These are phyloP conservation scores for Taphrina pruni DNA, from an alignment of 1,139 yeast genomes.

Conservation along the genomic window DNA sequence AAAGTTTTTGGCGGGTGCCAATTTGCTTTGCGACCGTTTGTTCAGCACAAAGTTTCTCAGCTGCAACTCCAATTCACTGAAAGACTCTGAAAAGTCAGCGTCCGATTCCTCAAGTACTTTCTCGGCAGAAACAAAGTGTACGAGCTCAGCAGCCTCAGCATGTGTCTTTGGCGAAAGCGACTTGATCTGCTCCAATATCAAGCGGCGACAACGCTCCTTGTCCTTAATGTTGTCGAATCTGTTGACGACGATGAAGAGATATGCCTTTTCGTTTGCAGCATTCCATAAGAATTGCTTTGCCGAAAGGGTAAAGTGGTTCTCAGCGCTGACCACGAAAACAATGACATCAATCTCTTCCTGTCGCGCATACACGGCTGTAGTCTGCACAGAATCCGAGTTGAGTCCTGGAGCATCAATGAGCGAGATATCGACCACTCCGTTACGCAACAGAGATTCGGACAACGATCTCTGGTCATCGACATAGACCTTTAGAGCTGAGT, in stretches of 20 bases:
- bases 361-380: constrained; percentile 92
- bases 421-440: constrained; percentile 91
- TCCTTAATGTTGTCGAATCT: constrained; percentile 84
- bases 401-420: constrained; percentile 97
- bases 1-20: constrained; percentile 90
- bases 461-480: constrained; percentile 74
- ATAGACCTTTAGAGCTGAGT: constrained; percentile 76
- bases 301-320: constrained; percentile 90
- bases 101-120: constrained; percentile 49
- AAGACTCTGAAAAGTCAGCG: constrained; percentile 52
- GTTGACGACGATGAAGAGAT: constrained; percentile 92
- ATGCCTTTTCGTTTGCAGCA: constrained; percentile 89
- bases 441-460: constrained; percentile 74
- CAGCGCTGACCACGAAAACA: constrained; percentile 94
- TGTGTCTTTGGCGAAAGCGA: constrained; percentile 87
- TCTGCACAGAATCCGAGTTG: constrained; percentile 89
- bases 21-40: constrained; percentile 84
- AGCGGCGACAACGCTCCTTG: constrained; percentile 74
- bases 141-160: constrained; percentile 83
- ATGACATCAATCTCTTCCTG: constrained; percentile 98
- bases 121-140: constrained; percentile 81
- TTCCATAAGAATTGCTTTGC: constrained; percentile 92
- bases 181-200: constrained; percentile 86
- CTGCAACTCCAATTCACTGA: constrained; percentile 82
- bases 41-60: constrained; percentile 85